Percentiles rank a stretch among this genome's conserved stretches.
Evolutionary conservation across 148 eudicot species (phyloP).

Genomic region (Nepenthes gracilis): DNA sequence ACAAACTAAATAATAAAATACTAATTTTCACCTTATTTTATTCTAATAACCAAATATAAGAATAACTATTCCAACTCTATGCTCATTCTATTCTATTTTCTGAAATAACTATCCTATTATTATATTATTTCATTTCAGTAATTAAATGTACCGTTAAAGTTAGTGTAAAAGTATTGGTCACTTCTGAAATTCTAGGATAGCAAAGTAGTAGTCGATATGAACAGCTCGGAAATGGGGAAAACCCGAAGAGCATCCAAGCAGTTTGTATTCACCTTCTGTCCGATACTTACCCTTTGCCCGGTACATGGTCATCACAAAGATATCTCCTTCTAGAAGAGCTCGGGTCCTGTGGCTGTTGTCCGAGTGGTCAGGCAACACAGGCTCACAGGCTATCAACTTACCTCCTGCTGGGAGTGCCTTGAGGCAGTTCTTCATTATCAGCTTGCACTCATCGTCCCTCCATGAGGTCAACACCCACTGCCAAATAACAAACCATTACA

Average conservation of each 20-base stretch:
- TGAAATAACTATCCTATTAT: too few species aligned
- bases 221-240: constrained; percentile 34
- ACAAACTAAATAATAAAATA: too few species aligned
- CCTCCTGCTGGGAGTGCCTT: constrained; percentile 44
- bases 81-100: too few species aligned
- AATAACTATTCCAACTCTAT: too few species aligned
- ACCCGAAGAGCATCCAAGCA: constrained; percentile 32
- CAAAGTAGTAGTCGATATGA: constrained; percentile 37
- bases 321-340: constrained; percentile 48
- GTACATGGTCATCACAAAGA: constrained; percentile 55
- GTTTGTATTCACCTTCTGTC: constrained; percentile 39
- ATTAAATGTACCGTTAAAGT: too few species aligned
- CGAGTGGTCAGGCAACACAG: constrained; percentile 33
- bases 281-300: constrained; percentile 45
- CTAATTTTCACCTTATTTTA: too few species aligned
- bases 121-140: too few species aligned
- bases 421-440: constrained; percentile 34
- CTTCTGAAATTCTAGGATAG: constrained; percentile 26
- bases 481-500: not conserved
- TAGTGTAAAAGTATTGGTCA: too few species aligned
- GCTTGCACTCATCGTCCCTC: constrained; percentile 31
- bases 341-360: constrained; percentile 42
- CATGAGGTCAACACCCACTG: constrained; percentile 57
- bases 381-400: constrained; percentile 51
- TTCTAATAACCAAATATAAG: too few species aligned